Conservation (phyloP, 805 yeast genomes). For the Hanseniaspora clermontiae region DNA sequence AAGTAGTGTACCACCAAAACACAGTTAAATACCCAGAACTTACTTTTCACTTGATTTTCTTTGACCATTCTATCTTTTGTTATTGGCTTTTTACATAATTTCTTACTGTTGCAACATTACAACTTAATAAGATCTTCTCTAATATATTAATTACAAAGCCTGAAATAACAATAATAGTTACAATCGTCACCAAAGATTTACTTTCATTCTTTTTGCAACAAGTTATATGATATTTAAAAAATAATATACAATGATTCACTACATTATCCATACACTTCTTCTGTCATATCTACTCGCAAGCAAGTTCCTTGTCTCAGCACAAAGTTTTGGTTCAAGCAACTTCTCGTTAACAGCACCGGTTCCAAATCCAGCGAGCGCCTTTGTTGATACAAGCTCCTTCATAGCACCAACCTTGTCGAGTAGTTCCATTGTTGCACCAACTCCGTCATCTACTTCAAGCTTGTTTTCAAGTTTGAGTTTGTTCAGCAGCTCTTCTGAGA, state of each 20-base stretch:
- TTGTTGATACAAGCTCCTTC: neutral
- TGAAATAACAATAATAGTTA: too few species aligned
- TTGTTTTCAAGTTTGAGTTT: conserved; percentile 10
- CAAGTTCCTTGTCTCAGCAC: conserved; percentile 14
- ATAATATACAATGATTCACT: conserved; percentile 9
- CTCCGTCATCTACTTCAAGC: conserved; percentile 15
- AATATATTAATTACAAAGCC: too few species aligned
- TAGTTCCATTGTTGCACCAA: conserved; percentile 14
- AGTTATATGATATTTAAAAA: neutral
- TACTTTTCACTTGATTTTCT: too few species aligned
- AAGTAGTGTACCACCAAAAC: too few species aligned
- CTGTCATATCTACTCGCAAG: conserved; percentile 8
- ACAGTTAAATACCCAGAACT: too few species aligned
- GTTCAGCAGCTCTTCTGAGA: conserved; percentile 11
- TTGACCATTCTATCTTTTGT: too few species aligned
- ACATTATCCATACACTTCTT: conserved; percentile 6
- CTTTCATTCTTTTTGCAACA: too few species aligned
- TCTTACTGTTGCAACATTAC: too few species aligned
- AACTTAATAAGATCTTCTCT: too few species aligned
- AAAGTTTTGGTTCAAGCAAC: neutral
- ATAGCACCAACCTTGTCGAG: neutral
- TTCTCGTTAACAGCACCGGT: conserved; percentile 1
- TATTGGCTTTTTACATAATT: too few species aligned
- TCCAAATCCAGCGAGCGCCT: neutral
- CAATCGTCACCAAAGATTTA: too few species aligned